Evolutionary conservation across 257 asterid genomes (phyloP).

Genomic region (Solanum medicagineum): DNA sequence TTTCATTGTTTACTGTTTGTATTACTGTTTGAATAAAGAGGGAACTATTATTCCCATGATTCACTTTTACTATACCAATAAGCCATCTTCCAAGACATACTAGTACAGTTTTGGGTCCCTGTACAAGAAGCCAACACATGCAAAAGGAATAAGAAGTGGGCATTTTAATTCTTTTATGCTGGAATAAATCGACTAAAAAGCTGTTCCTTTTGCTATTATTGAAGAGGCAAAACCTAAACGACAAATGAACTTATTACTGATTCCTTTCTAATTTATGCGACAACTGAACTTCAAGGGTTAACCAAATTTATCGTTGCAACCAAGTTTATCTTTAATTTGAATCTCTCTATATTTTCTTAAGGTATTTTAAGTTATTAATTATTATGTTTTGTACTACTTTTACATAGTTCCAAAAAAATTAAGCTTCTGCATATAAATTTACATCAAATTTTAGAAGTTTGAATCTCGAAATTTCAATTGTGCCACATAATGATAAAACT

Average conservation of each 20-base stretch:
- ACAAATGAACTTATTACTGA: neutral
- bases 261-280: neutral
- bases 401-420: neutral
- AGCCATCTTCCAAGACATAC: neutral
- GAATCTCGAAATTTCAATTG: neutral
- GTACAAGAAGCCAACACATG: neutral
- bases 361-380: neutral
- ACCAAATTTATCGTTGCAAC: neutral
- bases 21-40: no score
- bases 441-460: neutral
- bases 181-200: neutral
- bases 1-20: no score
- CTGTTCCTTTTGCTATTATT: neutral
- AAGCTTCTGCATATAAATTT: neutral
- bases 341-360: neutral
- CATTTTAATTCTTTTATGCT: neutral
- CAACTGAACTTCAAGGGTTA: neutral
- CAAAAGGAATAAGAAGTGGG: neutral
- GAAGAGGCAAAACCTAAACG: neutral
- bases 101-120: neutral
- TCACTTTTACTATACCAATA: neutral
- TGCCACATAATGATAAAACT: neutral
- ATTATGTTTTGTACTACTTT: neutral
- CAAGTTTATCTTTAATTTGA: neutral
- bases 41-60: neutral